These are phyloP conservation scores for Penicillium griseofulvum DNA, from an alignment of 2,329 filamentous ascomycete species.

Conservation along the genomic window DNA sequence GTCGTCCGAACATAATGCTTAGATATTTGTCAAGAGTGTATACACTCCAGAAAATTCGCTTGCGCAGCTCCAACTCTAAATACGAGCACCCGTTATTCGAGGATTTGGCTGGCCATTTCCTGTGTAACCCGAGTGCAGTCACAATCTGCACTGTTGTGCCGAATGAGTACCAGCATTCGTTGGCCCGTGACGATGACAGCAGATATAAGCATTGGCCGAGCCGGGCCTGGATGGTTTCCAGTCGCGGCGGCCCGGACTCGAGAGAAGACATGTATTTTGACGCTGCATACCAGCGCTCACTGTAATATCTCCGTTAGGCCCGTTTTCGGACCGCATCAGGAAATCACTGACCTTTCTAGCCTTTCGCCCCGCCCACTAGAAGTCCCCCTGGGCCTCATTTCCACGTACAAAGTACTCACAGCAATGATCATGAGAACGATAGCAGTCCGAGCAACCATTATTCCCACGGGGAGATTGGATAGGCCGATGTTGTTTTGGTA, in stretches of 20 bases:
- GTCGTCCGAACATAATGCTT: constrained; percentile 61
- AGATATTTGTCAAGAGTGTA: constrained; percentile 64
- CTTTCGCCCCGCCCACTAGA: constrained; percentile 29
- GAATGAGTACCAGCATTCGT: constrained; percentile 61
- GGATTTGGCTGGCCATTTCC: constrained; percentile 29
- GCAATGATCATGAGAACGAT: constrained; percentile 52
- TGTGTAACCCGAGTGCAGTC: constrained; percentile 45
- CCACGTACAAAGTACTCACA: constrained; percentile 48
- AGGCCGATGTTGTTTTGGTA: constrained; percentile 42
- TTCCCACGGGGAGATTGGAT: constrained; percentile 38
- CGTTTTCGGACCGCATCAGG: background rate
- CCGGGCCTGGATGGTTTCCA: constrained; percentile 59
- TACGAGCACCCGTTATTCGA: constrained; percentile 31
- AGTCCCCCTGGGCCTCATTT: constrained; percentile 36
- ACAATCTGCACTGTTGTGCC: constrained; percentile 57
- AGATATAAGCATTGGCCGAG: constrained; percentile 60
- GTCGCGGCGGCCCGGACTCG: constrained; percentile 53
- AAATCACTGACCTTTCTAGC: constrained; percentile 15
- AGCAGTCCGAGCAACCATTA: constrained; percentile 48
- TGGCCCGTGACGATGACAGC: constrained; percentile 58
- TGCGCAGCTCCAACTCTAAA: constrained; percentile 52
- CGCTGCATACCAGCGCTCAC: constrained; percentile 40
- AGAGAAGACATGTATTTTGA: constrained; percentile 37
- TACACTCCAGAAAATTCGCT: constrained; percentile 61
- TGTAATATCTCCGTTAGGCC: constrained; percentile 8